These are phyloP conservation scores for Microbotryum intermedium DNA, from an alignment of 1,284 basidiomycete species.

Conservation along the genomic window DNA sequence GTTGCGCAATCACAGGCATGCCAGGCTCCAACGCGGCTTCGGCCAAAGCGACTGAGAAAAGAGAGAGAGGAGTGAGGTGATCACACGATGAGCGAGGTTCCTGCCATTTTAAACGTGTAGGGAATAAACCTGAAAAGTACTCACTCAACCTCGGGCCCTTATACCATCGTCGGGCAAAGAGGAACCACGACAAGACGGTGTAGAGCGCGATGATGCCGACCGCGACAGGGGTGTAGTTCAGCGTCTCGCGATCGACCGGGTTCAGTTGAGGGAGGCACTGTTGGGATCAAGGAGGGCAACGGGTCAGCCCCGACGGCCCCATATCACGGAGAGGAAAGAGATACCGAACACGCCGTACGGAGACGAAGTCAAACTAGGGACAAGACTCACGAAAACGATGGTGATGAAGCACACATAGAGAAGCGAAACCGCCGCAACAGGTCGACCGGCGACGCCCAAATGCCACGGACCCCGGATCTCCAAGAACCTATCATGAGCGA, in stretches of 20 bases:
- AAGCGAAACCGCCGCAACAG: slow-evolving; percentile 19
- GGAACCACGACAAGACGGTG: slow-evolving; percentile 55
- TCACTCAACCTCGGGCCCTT: slow-evolving; percentile 6
- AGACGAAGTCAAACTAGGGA: slow-evolving; percentile 56
- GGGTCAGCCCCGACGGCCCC: slow-evolving; percentile 12
- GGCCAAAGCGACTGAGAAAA: too few relatives aligned
- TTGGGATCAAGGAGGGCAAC: slow-evolving; percentile 22
- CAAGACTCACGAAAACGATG: slow-evolving; percentile 24
- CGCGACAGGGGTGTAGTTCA: slow-evolving; percentile 64
- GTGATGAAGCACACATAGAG: slow-evolving; percentile 33
- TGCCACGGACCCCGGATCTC: slow-evolving; percentile 56
- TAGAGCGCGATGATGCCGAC: slow-evolving; percentile 60
- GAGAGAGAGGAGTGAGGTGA: too few relatives aligned
- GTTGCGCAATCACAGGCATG: too few relatives aligned
- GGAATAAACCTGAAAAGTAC: background rate
- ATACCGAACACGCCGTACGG: background rate
- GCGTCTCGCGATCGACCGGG: slow-evolving; percentile 54
- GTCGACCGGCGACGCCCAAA: slow-evolving; percentile 43
- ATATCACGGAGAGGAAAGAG: too few relatives aligned
- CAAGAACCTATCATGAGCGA: slow-evolving; percentile 53
- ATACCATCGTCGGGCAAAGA: slow-evolving; percentile 55
- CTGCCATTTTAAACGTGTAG: background rate
- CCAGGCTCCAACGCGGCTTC: too few relatives aligned
- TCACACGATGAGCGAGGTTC: too few relatives aligned
- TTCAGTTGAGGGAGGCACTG: slow-evolving; percentile 40